Conservation (phyloP, 495 filamentous ascomycete species). For the Neurospora pannonica region DNA sequence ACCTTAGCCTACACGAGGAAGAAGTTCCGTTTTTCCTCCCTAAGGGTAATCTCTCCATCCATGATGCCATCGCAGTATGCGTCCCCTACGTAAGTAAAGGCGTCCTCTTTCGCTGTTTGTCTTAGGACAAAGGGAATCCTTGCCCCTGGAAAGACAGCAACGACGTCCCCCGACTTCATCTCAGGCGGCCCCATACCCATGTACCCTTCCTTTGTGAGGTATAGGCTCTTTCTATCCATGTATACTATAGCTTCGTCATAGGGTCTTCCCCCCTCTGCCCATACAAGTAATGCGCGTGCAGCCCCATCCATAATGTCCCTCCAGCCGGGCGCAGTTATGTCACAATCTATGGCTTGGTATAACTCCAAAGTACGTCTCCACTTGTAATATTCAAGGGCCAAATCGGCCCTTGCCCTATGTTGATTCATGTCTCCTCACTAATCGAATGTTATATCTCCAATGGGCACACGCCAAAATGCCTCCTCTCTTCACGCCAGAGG, state of each 20-base stretch:
- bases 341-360: no score
- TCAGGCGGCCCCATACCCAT: slow-evolving; percentile 2
- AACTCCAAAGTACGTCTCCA: neutral
- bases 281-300: no score
- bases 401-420: neutral
- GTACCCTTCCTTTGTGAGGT: slow-evolving; percentile 2
- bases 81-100: neutral
- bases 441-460: neutral
- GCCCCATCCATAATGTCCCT: neutral
- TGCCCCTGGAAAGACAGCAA: slow-evolving; percentile 5
- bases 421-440: no score
- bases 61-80: slow-evolving; percentile 12
- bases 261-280: neutral
- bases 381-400: neutral
- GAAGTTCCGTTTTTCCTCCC: neutral
- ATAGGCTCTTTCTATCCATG: no score
- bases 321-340: no score
- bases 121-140: slow-evolving; percentile 6
- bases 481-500: neutral
- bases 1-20: neutral
- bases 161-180: neutral
- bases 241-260: no score
- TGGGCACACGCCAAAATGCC: neutral
- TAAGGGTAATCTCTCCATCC: slow-evolving; percentile 6
- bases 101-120: neutral